Percentiles rank a stretch among this genome's conserved stretches.
Conservation (phyloP, 208 protist species). For the Crithidia bombi region DNA sequence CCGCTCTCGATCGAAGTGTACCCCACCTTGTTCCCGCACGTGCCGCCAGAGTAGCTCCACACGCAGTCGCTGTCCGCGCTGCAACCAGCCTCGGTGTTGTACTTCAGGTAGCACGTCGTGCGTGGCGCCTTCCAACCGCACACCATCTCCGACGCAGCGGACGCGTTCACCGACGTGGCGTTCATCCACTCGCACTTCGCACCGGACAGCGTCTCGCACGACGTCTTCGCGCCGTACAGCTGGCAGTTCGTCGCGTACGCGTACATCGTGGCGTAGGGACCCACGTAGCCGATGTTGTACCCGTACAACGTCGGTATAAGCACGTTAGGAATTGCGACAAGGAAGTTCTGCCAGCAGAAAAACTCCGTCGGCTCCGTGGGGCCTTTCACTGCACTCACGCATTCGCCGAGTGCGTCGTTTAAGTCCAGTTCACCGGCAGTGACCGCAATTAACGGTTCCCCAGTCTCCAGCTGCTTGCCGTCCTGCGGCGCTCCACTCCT, state of each 20-base stretch:
- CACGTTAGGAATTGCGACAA: not conserved
- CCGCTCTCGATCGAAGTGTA: constrained; percentile 54
- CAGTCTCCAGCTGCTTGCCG: not conserved
- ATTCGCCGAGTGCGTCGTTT: not conserved
- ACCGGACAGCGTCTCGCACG: constrained; percentile 36
- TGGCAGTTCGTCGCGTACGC: constrained; percentile 50
- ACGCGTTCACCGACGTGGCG: constrained; percentile 9
- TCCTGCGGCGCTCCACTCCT: not conserved
- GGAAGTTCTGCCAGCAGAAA: not conserved
- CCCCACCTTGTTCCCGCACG: constrained; percentile 44
- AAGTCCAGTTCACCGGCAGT: not conserved
- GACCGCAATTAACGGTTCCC: not conserved
- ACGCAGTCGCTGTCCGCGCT: constrained; percentile 26
- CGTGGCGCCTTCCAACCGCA: constrained; percentile 34
- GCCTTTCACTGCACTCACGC: not conserved
- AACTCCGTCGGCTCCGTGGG: not conserved
- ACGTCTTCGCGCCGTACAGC: constrained; percentile 32
- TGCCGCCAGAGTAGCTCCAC: constrained; percentile 38
- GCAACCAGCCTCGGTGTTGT: constrained; percentile 35
- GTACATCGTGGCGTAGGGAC: constrained; percentile 46
- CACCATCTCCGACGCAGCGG: constrained; percentile 16
- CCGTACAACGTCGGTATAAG: constrained; percentile 34
- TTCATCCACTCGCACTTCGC: constrained; percentile 35
- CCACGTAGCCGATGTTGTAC: constrained; percentile 56
- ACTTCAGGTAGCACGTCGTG: constrained; percentile 43